A percentile compares a stretch with the other conserved stretches of the same genome.
Conservation (phyloP, 805 yeast species). For the Cyberlindnera mississippiensis region DNA sequence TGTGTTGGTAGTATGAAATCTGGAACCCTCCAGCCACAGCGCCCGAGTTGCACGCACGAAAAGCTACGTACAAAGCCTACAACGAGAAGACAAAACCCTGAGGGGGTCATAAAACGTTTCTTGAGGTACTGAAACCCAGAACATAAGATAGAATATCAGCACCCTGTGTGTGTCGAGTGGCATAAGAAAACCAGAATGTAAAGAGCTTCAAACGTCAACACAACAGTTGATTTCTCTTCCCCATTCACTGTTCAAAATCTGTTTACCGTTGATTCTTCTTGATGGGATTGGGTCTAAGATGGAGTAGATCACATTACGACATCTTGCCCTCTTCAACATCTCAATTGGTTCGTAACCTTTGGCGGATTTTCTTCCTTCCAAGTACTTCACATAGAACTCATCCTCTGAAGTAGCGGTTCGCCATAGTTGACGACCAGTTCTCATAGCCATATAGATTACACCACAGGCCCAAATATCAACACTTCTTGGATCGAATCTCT, state of each 20-base stretch:
- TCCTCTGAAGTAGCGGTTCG: conserved; percentile 76
- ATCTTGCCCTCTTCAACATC: conserved; percentile 73
- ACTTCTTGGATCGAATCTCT: conserved; percentile 74
- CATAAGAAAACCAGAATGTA: background rate
- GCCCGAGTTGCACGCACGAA: too few relatives aligned
- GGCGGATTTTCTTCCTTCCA: conserved; percentile 73
- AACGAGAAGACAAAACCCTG: too few relatives aligned
- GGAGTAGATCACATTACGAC: conserved; percentile 90
- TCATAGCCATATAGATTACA: conserved; percentile 87
- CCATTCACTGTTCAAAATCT: conserved; percentile 92
- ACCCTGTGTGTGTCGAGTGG: background rate
- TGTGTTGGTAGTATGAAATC: too few relatives aligned
- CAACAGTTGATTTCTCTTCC: conserved; percentile 67
- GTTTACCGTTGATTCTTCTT: conserved; percentile 83
- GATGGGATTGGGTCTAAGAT: conserved; percentile 88
- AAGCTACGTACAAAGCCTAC: too few relatives aligned
- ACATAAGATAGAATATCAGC: too few relatives aligned
- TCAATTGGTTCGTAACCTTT: conserved; percentile 93
- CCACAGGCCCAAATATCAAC: conserved; percentile 94
- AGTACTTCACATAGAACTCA: conserved; percentile 71
- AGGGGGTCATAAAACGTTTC: too few relatives aligned
- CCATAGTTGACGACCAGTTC: conserved; percentile 95
- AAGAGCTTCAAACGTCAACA: conserved; percentile 16
- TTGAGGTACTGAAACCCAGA: too few relatives aligned
- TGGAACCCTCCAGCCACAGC: too few relatives aligned